A percentile compares a stretch with the other conserved stretches of the same genome.
Conservation (phyloP, 2,329 filamentous ascomycete genomes). For the Monosporascus ibericus region DNA sequence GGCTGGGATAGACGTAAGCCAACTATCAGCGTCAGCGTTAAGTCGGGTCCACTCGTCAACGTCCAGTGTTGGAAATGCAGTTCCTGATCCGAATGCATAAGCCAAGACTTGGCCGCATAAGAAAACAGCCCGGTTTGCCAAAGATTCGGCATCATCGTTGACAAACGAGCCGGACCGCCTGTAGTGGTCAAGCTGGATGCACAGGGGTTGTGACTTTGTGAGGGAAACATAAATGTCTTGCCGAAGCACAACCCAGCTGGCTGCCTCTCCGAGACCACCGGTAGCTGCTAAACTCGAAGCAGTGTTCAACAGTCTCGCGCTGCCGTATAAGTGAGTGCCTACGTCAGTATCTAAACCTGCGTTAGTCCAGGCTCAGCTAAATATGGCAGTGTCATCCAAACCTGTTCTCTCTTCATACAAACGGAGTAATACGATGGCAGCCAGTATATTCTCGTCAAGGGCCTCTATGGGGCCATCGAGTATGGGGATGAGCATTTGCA, state of each 20-base stretch:
- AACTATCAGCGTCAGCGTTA: conserved; percentile 1
- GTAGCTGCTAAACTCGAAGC: conserved; percentile 21
- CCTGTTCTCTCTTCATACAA: conserved; percentile 3
- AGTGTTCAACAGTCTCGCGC: conserved; percentile 18
- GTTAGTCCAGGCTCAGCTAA: background rate
- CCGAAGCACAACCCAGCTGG: conserved; percentile 41
- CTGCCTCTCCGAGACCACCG: conserved; percentile 33
- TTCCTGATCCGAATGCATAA: conserved; percentile 25
- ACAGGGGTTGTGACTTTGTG: conserved; percentile 30
- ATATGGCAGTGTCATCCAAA: background rate
- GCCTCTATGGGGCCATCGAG: conserved; percentile 2
- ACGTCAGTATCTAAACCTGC: conserved; percentile 12
- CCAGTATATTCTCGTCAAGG: conserved; percentile 4
- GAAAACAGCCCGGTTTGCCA: conserved; percentile 22
- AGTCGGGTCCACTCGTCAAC: conserved; percentile 5
- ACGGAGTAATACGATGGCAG: conserved; percentile 1
- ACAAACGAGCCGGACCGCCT: conserved; percentile 16
- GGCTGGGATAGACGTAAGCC: conserved; percentile 15
- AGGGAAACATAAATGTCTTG: conserved; percentile 43
- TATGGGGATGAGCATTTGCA: conserved; percentile 1
- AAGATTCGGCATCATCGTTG: conserved; percentile 16
- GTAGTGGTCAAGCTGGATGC: conserved; percentile 31
- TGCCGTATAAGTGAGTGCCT: conserved; percentile 21
- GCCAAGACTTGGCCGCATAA: conserved; percentile 26
- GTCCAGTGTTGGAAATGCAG: conserved; percentile 4